Base-by-base conservation (phyloP, 192 early-diverging fungal species). In the Rhizophlyctis rosea region DNA sequence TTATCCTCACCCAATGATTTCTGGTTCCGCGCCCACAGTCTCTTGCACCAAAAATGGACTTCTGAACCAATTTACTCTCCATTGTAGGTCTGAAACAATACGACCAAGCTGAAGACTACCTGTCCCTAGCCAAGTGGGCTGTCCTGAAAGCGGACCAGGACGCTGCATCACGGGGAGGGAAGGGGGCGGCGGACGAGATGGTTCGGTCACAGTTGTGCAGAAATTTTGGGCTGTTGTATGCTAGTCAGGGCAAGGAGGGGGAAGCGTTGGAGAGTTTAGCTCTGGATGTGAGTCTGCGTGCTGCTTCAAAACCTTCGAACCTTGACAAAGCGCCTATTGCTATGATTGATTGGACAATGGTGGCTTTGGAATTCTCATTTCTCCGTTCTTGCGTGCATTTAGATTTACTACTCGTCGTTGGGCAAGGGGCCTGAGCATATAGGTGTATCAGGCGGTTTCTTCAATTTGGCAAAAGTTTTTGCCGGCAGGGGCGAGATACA, bases 91-190 rank as follows among this genome's bases (percentile, higher is more conserved):
- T 84, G 23, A 77, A 76, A 34, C 76, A 84, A 62, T 76, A 68
- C 69, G 34, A 56, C 18, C 78, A 84, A 61, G 80, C 81, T 24
- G 81, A 84, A 61, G 81, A 84, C 35, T 84, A 84, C 64, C 68
- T 84, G 0, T 77, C 79, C 23, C 62, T 84, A 25, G 82, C 82
- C 21, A 81, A 84, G 67, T 84, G 79, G 78, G 81, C 81, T 23
- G 51, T 84, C 11, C 57, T 84, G 39, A 82, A 82, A 51, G 56
- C 74, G 14, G 51, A 64, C 21, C 32, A 73, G 30, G 65, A 67
- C 36, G 73, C 69, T 31, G 53, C 76, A 53, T 32, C 54, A 18
- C 34, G 56, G n/a, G 56, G 52, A 27, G 39, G 39, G 9, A n/a
- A 47, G 39, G n/a, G n/a, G 21, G 61, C 28, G 4, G 63, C 31